These are phyloP conservation scores for Pythium brachiatum DNA, from an alignment of 352 stramenopile species.

Conservation along the genomic window DNA sequence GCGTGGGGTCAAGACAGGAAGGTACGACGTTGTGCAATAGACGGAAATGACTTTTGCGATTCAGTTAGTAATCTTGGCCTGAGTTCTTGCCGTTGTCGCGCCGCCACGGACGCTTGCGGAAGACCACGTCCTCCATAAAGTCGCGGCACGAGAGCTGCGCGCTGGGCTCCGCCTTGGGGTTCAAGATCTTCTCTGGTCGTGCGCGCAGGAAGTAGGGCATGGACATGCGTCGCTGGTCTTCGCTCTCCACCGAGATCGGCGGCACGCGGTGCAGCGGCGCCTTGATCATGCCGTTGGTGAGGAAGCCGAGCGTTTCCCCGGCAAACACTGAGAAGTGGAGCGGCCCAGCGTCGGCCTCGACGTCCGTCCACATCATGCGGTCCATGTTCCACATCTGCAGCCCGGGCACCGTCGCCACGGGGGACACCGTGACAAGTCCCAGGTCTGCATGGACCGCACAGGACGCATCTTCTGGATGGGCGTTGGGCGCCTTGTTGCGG, in stretches of 20 bases:
- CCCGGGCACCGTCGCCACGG: constrained; percentile 64
- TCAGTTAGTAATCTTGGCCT: constrained; percentile 46
- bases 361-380: constrained; percentile 75
- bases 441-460: constrained; percentile 79
- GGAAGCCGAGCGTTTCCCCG: constrained; percentile 67
- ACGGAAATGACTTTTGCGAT: not conserved
- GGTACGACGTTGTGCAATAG: not conserved
- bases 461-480: constrained; percentile 53
- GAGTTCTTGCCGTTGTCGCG: constrained; percentile 40
- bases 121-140: constrained; percentile 83
- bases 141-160: constrained; percentile 65
- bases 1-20: constrained; percentile 20
- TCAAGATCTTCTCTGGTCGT: constrained; percentile 53
- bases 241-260: constrained; percentile 53
- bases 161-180: constrained; percentile 35
- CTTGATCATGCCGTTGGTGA: constrained; percentile 73
- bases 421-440: constrained; percentile 77
- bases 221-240: constrained; percentile 73
- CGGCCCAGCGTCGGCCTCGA: constrained; percentile 53
- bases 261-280: constrained; percentile 77
- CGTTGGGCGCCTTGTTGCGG: constrained; percentile 50
- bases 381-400: constrained; percentile 88
- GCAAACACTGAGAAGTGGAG: constrained; percentile 83
- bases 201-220: constrained; percentile 83
- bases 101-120: constrained; percentile 78